phyloP scores from a whole-genome alignment of 495 filamentous ascomycete species.

The Aspergillus bridgeri region DNA sequence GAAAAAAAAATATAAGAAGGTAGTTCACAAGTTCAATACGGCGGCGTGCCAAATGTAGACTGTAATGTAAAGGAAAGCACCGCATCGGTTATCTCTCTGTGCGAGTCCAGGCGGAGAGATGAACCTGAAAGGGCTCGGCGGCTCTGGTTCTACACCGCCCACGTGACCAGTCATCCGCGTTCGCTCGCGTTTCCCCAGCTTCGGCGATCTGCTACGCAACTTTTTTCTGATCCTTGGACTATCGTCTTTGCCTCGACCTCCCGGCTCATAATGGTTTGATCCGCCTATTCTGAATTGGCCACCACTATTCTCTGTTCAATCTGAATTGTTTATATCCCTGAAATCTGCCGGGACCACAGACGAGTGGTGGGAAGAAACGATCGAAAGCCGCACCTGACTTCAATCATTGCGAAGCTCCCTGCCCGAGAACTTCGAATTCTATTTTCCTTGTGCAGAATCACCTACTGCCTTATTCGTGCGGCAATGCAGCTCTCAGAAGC shows the following conservation, averaged over 20 bases:
- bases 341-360: neutral
- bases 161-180: conserved; percentile 22
- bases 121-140: neutral
- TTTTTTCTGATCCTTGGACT: conserved; percentile 5
- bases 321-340: neutral
- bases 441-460: neutral
- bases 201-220: neutral
- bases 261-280: neutral
- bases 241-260: neutral
- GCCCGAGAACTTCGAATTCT: neutral
- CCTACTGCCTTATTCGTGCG: neutral
- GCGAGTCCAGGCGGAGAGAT: no score
- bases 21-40: conserved; percentile 12
- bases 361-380: neutral
- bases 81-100: no score
- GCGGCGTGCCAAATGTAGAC: neutral
- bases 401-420: neutral
- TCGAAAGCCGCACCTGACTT: neutral
- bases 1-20: conserved; percentile 26
- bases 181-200: conserved; percentile 21
- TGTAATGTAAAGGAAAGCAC: no score
- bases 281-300: neutral
- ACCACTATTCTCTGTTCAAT: neutral
- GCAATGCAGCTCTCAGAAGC: conserved; percentile 77
- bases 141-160: neutral